Conservation (phyloP, 495 filamentous ascomycete genomes). For the Trichoderma reesei region DNA sequence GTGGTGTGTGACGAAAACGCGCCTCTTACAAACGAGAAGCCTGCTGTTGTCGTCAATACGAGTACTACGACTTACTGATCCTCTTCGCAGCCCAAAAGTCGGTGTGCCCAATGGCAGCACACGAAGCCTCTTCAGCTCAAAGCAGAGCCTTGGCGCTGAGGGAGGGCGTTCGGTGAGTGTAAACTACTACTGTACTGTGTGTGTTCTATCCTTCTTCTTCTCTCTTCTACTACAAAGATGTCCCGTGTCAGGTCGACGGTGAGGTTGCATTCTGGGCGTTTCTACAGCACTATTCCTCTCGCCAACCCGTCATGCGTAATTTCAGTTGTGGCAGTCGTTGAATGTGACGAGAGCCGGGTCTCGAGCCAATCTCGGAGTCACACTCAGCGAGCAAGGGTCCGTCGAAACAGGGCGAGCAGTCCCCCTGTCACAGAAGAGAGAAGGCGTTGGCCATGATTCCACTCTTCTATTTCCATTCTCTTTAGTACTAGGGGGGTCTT, state of each 20-base stretch:
- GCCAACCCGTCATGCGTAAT: not conserved
- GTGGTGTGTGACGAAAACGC: not conserved
- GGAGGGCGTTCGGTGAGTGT: not conserved
- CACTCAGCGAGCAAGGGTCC: not conserved
- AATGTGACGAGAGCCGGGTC: not conserved
- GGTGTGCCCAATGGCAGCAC: not conserved
- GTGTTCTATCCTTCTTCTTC: not conserved
- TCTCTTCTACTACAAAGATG: too few relatives aligned
- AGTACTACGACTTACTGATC: too few relatives aligned
- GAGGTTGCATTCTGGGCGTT: too few relatives aligned
- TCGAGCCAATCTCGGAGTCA: constrained; percentile 4
- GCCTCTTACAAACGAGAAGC: not conserved
- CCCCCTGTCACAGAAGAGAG: not conserved
- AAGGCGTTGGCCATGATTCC: too few relatives aligned
- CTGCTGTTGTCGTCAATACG: too few relatives aligned
- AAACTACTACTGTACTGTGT: too few relatives aligned
- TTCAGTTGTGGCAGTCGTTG: not conserved
- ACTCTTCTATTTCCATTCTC: too few relatives aligned
- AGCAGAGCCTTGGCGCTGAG: not conserved
- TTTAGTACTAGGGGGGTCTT: too few relatives aligned
- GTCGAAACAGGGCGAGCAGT: not conserved
- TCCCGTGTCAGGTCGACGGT: too few relatives aligned
- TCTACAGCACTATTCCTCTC: not conserved
- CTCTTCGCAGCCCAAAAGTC: not conserved
- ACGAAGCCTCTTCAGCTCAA: not conserved